Percentiles rank a stretch among this genome's conserved stretches.
Conservation (phyloP, 768 basidiomycete genomes). For the Mycena olivaceomarginata region DNA sequence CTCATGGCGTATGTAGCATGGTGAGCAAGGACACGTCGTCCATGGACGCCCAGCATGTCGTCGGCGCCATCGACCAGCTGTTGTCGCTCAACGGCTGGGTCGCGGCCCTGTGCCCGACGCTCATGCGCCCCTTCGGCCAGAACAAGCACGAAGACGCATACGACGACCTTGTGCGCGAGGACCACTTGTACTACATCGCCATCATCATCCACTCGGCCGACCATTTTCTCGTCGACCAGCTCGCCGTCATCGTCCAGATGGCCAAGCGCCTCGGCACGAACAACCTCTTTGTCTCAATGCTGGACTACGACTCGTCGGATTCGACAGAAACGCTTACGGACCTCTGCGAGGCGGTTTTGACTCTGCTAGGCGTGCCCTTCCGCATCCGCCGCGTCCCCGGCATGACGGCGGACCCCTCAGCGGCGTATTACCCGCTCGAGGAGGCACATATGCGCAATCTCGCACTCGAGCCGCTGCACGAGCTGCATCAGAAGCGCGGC, state of each 20-base stretch:
- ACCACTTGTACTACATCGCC: slow-evolving; percentile 95
- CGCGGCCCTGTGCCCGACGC: slow-evolving; percentile 94
- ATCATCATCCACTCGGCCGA: slow-evolving; percentile 98
- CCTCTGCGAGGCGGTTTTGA: slow-evolving; percentile 96
- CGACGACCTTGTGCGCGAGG: slow-evolving; percentile 89
- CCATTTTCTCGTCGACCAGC: slow-evolving; percentile 98
- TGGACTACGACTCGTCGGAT: slow-evolving; percentile 97
- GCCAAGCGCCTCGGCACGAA: slow-evolving; percentile 91
- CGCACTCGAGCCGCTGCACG: slow-evolving; percentile 92
- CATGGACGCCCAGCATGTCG: slow-evolving; percentile 92
- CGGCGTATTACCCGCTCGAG: slow-evolving; percentile 96
- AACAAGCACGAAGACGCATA: slow-evolving; percentile 91
- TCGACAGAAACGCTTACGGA: slow-evolving; percentile 96
- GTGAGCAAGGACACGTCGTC: slow-evolving; percentile 88
- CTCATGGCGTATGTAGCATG: slow-evolving; percentile 70
- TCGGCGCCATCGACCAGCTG: slow-evolving; percentile 93
- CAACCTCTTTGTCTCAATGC: slow-evolving; percentile 97
- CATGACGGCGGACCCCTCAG: slow-evolving; percentile 92
- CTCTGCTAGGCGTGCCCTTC: slow-evolving; percentile 94
- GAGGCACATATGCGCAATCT: slow-evolving; percentile 96
- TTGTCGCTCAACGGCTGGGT: slow-evolving; percentile 99
- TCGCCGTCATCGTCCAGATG: slow-evolving; percentile 98
- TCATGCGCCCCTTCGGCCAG: slow-evolving; percentile 96
- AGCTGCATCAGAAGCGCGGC: slow-evolving; percentile 83
- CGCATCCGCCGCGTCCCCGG: slow-evolving; percentile 93